Conservation (phyloP, 768 basidiomycete species). For the Podaxis sp. region DNA sequence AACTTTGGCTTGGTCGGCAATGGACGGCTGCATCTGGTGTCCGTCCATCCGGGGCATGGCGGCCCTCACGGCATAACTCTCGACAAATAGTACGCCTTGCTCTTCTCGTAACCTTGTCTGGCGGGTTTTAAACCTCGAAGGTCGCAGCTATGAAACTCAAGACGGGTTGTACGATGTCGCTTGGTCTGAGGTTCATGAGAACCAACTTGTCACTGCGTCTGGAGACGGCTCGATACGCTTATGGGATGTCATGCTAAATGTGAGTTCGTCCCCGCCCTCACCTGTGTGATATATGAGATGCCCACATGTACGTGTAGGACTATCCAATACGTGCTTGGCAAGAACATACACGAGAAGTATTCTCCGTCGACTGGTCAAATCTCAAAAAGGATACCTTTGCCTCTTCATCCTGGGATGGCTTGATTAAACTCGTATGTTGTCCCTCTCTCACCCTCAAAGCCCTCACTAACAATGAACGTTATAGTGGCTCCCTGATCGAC, state of each 20-base stretch:
- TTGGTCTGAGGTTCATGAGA: constrained; percentile 94
- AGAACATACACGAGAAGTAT: constrained; percentile 91
- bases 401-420: constrained; percentile 91
- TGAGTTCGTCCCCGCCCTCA: constrained; percentile 26
- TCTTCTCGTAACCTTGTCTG: constrained; percentile 3
- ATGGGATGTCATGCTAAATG: constrained; percentile 88
- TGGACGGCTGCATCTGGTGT: constrained; percentile 75
- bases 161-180: constrained; percentile 89
- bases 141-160: constrained; percentile 76
- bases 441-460: not conserved
- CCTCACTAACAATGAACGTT: not conserved
- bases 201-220: constrained; percentile 84
- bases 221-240: constrained; percentile 88
- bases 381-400: constrained; percentile 82
- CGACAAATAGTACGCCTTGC: constrained; percentile 61
- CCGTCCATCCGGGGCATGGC: constrained; percentile 43
- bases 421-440: constrained; percentile 73
- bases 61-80: constrained; percentile 42
- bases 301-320: constrained; percentile 47
- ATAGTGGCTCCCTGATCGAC: constrained; percentile 86
- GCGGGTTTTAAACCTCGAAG: constrained; percentile 21
- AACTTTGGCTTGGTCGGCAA: constrained; percentile 97
- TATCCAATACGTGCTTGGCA: constrained; percentile 90
- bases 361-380: constrained; percentile 95
- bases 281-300: too few relatives aligned